Evolutionary conservation across 352 stramenopile species (phyloP), one percentile per base, ranked within the genome.

Genomic region (Phytophthora cajani): DNA sequence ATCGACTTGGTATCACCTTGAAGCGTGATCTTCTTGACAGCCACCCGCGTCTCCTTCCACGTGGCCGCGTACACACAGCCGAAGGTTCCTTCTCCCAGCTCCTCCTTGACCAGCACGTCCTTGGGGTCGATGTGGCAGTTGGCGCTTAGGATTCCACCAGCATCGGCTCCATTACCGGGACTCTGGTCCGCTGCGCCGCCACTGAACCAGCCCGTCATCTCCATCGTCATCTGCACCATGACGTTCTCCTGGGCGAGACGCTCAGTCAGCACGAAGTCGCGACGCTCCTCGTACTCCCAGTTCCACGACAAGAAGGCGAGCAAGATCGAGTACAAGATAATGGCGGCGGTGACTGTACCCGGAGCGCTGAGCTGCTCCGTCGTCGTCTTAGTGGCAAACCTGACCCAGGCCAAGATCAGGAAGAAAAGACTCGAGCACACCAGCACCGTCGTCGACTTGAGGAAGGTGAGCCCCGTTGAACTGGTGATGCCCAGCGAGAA

Each of bases 211-310:
- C 87, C 87, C 0, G 87, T 94, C 88, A 95, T 94, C 64, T 94
- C 87, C 84, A 95, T 94, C 2, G 87, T 94, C 87, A 93, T 96
- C 58, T 96, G 88, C 56, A 94, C 85, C 81, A 94, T 87, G 7
- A 93, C 87, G 27, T 95, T 94, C 62, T 95, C 87, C 44, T 95
- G 85, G 1, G 88, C 85, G n/a, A 93, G 77, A 27, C 85, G 81
- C 58, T 96, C 84, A 0, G 88, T 93, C 44, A 95, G 60, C 33
- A 93, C 84, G 38, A 95, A 95, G 67, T 93, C 87, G 16, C 87
- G 85, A n/a, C 88, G 88, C 65, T 95, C 87, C 80, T 93, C 85
- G 32, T 94, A 94, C 74, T 95, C 88, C 87, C 87, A 95, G 69
- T 94, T 95, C 87, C 85, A 94, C 62, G 87, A 89, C 36, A 95